Conservation (phyloP, 768 basidiomycete species). For the Leccinum truebloodii region DNA sequence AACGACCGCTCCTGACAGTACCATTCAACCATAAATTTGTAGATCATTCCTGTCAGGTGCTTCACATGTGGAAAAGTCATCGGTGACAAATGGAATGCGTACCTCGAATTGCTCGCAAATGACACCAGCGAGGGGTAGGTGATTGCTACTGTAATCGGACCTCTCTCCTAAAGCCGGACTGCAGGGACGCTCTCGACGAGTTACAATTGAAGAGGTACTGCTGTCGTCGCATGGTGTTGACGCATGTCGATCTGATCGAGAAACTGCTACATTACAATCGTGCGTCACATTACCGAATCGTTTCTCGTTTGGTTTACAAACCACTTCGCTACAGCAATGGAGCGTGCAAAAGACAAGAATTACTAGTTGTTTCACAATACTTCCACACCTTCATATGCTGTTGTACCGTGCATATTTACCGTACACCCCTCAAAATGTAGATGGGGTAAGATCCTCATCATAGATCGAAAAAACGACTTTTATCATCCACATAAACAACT, state of each 20-base stretch:
- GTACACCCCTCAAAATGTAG: neutral
- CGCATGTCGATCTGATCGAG: conserved; percentile 97
- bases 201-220: conserved; percentile 92
- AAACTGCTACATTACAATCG: conserved; percentile 96
- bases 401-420: neutral
- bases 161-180: neutral
- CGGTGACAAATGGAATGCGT: conserved; percentile 93
- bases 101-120: conserved; percentile 76
- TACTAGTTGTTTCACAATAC: conserved; percentile 9
- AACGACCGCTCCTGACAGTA: neutral
- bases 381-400: neutral
- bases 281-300: conserved; percentile 41
- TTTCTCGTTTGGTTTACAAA: neutral
- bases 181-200: conserved; percentile 86
- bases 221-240: conserved; percentile 95
- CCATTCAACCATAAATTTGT: neutral
- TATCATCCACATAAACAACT: neutral
- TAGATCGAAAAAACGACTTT: neutral
- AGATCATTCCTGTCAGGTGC: conserved; percentile 97
- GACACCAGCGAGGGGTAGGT: conserved; percentile 89
- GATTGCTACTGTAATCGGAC: neutral
- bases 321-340: conserved; percentile 29
- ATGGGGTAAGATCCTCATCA: neutral
- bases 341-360: conserved; percentile 33
- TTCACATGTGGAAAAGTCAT: conserved; percentile 98